Conservation (phyloP, 1,139 yeast species). For the Debaryomyces subglobosus region DNA sequence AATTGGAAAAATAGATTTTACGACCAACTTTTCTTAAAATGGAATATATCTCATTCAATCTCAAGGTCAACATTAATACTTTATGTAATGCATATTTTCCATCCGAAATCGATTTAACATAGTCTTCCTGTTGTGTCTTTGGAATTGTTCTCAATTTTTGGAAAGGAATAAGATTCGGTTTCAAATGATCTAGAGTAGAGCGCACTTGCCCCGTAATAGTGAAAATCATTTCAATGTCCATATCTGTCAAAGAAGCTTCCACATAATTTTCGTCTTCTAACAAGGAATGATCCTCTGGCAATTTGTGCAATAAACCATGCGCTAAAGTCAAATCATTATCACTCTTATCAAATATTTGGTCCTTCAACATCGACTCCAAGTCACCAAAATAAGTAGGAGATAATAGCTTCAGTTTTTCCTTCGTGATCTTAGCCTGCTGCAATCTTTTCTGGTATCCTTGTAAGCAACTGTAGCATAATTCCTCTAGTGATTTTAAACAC, state of each 20-base stretch:
- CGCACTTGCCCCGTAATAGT: slow-evolving; percentile 25
- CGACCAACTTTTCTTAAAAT: slow-evolving; percentile 48
- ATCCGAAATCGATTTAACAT: slow-evolving; percentile 20
- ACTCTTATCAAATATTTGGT: slow-evolving; percentile 4
- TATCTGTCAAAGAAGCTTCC: slow-evolving; percentile 44
- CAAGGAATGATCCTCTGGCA: slow-evolving; percentile 18
- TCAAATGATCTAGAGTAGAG: slow-evolving; percentile 27
- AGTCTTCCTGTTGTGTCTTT: slow-evolving; percentile 12
- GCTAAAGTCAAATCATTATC: slow-evolving; percentile 20
- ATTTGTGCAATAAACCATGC: slow-evolving; percentile 18
- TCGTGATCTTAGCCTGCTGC: slow-evolving; percentile 44
- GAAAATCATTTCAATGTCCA: slow-evolving; percentile 43
- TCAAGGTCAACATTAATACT: slow-evolving; percentile 46
- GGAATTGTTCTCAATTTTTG: slow-evolving; percentile 24
- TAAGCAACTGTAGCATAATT: slow-evolving; percentile 41
- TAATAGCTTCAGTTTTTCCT: slow-evolving; percentile 9
- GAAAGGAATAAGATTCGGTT: slow-evolving; percentile 24
- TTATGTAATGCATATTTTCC: slow-evolving; percentile 50
- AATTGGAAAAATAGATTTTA: slow-evolving; percentile 44
- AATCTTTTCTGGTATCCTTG: slow-evolving; percentile 52
- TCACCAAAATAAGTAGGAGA: slow-evolving; percentile 8
- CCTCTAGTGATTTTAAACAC: slow-evolving; percentile 40
- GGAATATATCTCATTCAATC: slow-evolving; percentile 51
- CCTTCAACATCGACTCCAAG: slow-evolving; percentile 10
- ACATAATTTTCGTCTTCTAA: slow-evolving; percentile 20